A percentile compares a stretch with the other conserved stretches of the same genome.
These are phyloP conservation scores for Cyamopsis tetragonoloba DNA, from an alignment of 306 rosid species.

Conservation along the genomic window DNA sequence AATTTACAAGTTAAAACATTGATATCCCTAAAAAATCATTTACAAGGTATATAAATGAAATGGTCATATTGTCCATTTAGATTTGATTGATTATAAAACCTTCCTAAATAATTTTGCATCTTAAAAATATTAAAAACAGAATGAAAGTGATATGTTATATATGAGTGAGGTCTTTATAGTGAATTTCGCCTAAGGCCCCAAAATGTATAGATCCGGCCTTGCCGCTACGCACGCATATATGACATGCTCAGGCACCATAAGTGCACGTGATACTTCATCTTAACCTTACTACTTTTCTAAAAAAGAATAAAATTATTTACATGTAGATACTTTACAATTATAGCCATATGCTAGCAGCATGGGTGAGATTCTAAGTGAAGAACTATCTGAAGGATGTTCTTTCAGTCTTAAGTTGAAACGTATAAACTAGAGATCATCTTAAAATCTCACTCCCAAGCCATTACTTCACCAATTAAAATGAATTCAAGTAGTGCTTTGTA, in stretches of 20 bases:
- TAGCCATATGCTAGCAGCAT: not conserved
- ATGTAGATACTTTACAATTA: not conserved
- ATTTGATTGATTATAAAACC: no score
- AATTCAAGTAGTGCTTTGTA: conserved; percentile 16
- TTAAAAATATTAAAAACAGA: no score
- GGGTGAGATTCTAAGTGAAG: not conserved
- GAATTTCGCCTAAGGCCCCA: no score
- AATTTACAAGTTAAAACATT: no score
- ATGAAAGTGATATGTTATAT: no score
- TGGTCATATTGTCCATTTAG: no score
- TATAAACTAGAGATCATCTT: not conserved
- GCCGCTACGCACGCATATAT: not conserved
- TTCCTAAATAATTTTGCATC: no score
- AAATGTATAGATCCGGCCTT: no score
- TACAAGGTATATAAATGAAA: no score
- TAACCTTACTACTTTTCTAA: not conserved
- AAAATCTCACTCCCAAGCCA: not conserved
- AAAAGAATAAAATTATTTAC: not conserved
- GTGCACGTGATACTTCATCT: not conserved
- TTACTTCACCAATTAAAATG: conserved; percentile 12
- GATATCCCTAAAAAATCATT: no score
- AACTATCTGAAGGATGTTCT: conserved; percentile 9
- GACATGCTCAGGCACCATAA: conserved; percentile 8
- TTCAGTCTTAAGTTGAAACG: not conserved
- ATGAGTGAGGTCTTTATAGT: no score